A percentile compares a stretch with the other conserved stretches of the same genome.
Evolutionary conservation across 2,329 filamentous ascomycete genomes (phyloP).

Genomic region (Zarea fungicola): DNA sequence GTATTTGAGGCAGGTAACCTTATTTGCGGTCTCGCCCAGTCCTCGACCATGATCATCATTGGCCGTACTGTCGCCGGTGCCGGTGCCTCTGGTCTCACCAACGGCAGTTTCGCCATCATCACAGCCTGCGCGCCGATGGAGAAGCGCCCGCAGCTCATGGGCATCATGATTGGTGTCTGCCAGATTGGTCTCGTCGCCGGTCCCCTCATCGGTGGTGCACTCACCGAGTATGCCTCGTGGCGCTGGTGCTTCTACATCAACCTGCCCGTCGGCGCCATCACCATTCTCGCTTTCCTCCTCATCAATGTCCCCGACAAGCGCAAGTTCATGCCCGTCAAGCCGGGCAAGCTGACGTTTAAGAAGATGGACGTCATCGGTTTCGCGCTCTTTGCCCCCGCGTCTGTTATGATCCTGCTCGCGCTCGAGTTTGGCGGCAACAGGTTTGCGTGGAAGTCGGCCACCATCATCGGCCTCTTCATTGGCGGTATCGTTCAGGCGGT

Average conservation of each 20-base stretch:
- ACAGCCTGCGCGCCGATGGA: slow-evolving; percentile 24
- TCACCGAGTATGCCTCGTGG: slow-evolving; percentile 35
- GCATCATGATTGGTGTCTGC: slow-evolving; percentile 26
- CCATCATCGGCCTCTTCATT: slow-evolving; percentile 41
- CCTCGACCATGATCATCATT: slow-evolving; percentile 43
- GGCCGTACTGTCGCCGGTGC: slow-evolving; percentile 44
- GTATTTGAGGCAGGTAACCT: slow-evolving; percentile 37
- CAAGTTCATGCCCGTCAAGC: slow-evolving; percentile 32
- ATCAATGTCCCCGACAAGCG: slow-evolving; percentile 33
- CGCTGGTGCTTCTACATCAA: slow-evolving; percentile 44
- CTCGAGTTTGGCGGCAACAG: slow-evolving; percentile 46
- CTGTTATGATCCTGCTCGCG: slow-evolving; percentile 46
- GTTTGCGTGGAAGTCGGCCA: slow-evolving; percentile 40
- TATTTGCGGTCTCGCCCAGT: slow-evolving; percentile 41
- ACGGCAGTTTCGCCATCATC: slow-evolving; percentile 30
- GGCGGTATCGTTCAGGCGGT: slow-evolving; percentile 33
- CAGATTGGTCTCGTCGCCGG: slow-evolving; percentile 43
- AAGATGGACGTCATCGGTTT: slow-evolving; percentile 43
- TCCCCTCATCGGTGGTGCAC: slow-evolving; percentile 40
- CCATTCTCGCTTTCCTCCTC: slow-evolving; percentile 26
- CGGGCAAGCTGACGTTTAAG: slow-evolving; percentile 19
- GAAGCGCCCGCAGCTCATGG: slow-evolving; percentile 23
- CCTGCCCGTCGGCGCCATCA: slow-evolving; percentile 34
- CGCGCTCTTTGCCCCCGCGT: slow-evolving; percentile 38
- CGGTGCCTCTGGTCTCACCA: slow-evolving; percentile 40